Percentiles rank a stretch among this genome's conserved stretches.
Evolutionary conservation across 2,329 filamentous ascomycete species (phyloP).

Genomic region (Diaporthe caulivora): DNA sequence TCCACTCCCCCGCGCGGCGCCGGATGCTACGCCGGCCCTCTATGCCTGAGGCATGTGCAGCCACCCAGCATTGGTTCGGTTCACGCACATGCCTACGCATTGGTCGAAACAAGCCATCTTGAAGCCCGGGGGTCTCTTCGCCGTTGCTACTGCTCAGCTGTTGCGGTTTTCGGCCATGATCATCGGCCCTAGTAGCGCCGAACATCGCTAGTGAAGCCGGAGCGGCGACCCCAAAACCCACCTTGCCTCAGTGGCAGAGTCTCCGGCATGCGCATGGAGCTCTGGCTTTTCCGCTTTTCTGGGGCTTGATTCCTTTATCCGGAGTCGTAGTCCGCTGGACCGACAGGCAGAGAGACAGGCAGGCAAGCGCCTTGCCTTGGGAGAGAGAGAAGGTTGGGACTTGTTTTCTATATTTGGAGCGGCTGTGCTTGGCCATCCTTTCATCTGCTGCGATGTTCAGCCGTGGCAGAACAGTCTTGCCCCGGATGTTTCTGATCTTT

Average conservation of each 20-base stretch:
- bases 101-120: constrained; percentile 12
- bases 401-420: constrained; percentile 25
- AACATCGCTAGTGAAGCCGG: constrained; percentile 26
- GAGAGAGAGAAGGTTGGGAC: neutral
- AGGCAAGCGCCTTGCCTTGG: neutral
- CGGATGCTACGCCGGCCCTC: constrained; percentile 5
- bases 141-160: constrained; percentile 6
- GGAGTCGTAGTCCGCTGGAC: constrained; percentile 3
- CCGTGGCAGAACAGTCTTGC: neutral
- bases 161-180: constrained; percentile 24
- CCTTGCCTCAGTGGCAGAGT: neutral
- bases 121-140: constrained; percentile 25
- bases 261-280: neutral
- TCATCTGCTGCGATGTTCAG: neutral
- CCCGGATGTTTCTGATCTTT: constrained; percentile 16
- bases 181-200: constrained; percentile 31
- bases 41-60: neutral
- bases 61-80: constrained; percentile 2
- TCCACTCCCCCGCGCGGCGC: constrained; percentile 5
- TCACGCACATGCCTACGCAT: neutral
- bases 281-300: neutral
- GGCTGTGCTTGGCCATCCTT: constrained; percentile 21
- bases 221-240: constrained; percentile 3
- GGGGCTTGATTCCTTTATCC: neutral
- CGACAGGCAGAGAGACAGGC: neutral